A percentile compares a stretch with the other conserved stretches of the same genome.
Conservation (phyloP, 345 rosid genomes). For the Pseudoturritis turrita region DNA sequence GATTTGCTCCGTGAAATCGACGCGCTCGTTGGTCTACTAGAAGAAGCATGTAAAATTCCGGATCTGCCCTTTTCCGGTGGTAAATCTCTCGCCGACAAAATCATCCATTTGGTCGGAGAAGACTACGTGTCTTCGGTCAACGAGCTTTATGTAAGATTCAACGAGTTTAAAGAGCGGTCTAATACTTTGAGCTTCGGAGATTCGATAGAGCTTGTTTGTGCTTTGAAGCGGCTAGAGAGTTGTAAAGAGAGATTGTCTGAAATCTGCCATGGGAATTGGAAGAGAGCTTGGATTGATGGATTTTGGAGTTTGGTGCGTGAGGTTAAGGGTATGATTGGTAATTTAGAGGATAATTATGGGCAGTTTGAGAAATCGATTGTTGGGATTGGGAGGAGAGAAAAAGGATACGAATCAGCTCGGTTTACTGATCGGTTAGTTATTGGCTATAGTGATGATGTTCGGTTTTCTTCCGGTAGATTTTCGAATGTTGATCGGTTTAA, state of each 20-base stretch:
- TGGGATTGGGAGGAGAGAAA: conserved; percentile 22
- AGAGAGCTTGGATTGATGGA: conserved; percentile 42
- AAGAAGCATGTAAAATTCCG: conserved; percentile 52
- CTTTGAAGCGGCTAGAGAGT: conserved; percentile 48
- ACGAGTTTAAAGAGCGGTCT: conserved; percentile 55
- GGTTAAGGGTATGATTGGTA: conserved; percentile 33
- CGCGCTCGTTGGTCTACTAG: conserved; percentile 47
- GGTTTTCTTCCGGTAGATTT: conserved; percentile 47
- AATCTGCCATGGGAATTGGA: conserved; percentile 25
- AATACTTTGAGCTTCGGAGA: conserved; percentile 50
- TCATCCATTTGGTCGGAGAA: conserved; percentile 43
- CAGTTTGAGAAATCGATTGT: conserved; percentile 26
- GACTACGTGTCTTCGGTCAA: conserved; percentile 55
- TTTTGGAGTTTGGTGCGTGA: conserved; percentile 50
- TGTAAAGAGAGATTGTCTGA: conserved; percentile 42
- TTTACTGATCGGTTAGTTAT: conserved; percentile 38
- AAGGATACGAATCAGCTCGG: conserved; percentile 57
- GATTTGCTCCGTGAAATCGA: conserved; percentile 55
- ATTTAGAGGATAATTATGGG: not conserved
- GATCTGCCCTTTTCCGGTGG: conserved; percentile 28
- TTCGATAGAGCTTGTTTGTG: conserved; percentile 61
- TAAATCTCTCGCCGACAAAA: conserved; percentile 38
- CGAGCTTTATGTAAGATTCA: conserved; percentile 45
- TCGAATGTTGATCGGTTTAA: conserved; percentile 22
- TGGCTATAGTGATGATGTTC: conserved; percentile 26